Percentiles rank a stretch among this genome's conserved stretches.
These are phyloP conservation scores for Nothophytophthora sp. DNA, from an alignment of 352 stramenopile species.

Conservation along the genomic window DNA sequence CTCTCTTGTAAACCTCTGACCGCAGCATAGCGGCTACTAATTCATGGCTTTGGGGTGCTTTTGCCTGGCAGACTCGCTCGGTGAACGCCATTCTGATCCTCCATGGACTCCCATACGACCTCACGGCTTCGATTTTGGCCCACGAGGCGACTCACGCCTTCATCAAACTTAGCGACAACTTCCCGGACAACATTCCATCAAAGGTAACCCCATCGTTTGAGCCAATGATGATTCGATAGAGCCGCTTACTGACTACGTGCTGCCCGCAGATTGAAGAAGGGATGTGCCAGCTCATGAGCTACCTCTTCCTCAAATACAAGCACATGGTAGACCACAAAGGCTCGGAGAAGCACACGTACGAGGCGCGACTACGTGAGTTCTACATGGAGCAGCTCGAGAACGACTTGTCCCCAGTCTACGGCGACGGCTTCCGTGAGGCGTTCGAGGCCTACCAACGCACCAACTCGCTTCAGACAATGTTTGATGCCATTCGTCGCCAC, in stretches of 20 bases:
- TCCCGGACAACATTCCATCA: slow-evolving; percentile 45
- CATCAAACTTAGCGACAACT: slow-evolving; percentile 73
- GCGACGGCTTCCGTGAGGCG: slow-evolving; percentile 65
- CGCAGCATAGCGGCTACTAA: slow-evolving; percentile 1
- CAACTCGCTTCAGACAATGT: slow-evolving; percentile 66
- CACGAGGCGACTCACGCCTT: slow-evolving; percentile 78
- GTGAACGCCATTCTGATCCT: slow-evolving; percentile 76
- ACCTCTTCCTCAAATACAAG: slow-evolving; percentile 75
- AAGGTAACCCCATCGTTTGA: slow-evolving; percentile 26
- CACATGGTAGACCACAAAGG: slow-evolving; percentile 46
- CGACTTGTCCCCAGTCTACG: slow-evolving; percentile 62
- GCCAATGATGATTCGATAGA: not conserved
- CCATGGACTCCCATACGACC: slow-evolving; percentile 72
- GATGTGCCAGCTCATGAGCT: slow-evolving; percentile 79
- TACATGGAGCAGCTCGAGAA: slow-evolving; percentile 67
- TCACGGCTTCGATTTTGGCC: slow-evolving; percentile 67
- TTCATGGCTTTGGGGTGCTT: not conserved
- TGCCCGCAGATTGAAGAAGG: slow-evolving; percentile 48
- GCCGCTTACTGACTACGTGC: slow-evolving; percentile 13
- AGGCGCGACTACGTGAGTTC: slow-evolving; percentile 51
- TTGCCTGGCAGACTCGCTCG: slow-evolving; percentile 43
- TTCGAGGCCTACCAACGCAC: slow-evolving; percentile 63
- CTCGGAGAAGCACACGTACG: slow-evolving; percentile 40
- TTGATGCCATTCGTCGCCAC: slow-evolving; percentile 56
- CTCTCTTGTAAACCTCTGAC: not conserved